These are phyloP conservation scores for Gregarina niphandrodes DNA, from an alignment of 169 alveolate genomes.

Conservation along the genomic window DNA sequence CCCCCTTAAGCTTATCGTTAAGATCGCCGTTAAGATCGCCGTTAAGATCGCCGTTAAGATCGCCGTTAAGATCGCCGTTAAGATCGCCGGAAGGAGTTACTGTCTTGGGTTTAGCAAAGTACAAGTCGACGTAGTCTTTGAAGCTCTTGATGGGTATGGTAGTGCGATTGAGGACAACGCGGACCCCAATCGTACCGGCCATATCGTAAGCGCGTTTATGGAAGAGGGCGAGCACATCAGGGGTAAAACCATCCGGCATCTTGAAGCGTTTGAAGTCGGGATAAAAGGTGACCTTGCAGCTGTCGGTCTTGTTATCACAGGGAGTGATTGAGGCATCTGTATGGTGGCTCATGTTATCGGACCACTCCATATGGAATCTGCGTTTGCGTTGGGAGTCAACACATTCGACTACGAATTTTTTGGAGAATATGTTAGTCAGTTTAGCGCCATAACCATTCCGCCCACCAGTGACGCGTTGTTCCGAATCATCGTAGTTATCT, in stretches of 20 bases:
- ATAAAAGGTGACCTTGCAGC: slow-evolving; percentile 61
- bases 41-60: too few relatives aligned
- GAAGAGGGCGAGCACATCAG: slow-evolving; percentile 44
- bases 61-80: too few relatives aligned
- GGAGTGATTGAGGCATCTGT: slow-evolving; percentile 13
- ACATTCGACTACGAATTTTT: slow-evolving; percentile 75
- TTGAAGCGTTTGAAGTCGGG: slow-evolving; percentile 70
- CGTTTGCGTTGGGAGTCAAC: slow-evolving; percentile 61
- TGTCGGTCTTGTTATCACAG: slow-evolving; percentile 17
- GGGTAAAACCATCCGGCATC: slow-evolving; percentile 22
- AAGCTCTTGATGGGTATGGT: slow-evolving; percentile 60
- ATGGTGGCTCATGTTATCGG: slow-evolving; percentile 24
- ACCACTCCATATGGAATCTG: slow-evolving; percentile 19
- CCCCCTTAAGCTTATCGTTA: too few relatives aligned
- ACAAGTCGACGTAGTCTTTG: slow-evolving; percentile 72
- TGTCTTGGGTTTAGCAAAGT: slow-evolving; percentile 23
- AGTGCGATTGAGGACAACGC: slow-evolving; percentile 70
- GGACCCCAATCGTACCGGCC: slow-evolving; percentile 83
- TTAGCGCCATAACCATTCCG: slow-evolving; percentile 99
- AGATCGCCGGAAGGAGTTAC: too few relatives aligned
- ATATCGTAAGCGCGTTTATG: slow-evolving; percentile 90
- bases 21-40: too few relatives aligned
- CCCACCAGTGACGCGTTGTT: slow-evolving; percentile 94
- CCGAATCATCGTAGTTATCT: slow-evolving; percentile 91
- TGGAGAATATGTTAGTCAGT: slow-evolving; percentile 84